Evolutionary conservation across 2,329 filamentous ascomycete species (phyloP), one percentile per base, ranked within the genome.

Genomic region (Phoma sp.): DNA sequence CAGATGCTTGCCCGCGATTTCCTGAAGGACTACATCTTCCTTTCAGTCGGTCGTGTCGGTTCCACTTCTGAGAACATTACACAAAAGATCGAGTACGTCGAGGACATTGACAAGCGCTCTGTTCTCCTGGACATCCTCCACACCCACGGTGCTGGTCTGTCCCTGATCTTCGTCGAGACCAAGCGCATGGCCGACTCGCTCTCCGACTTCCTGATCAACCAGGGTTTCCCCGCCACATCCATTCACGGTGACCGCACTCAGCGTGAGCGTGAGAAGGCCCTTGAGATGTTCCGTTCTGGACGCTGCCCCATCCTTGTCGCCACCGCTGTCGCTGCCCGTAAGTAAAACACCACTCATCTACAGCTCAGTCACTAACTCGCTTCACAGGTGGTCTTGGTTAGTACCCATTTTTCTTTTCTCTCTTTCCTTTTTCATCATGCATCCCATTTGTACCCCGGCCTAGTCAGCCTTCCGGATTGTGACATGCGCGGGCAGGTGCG

Each of bases 31-130:
- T 99, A 99, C 81, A 88, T 99, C 73, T 99, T 99, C 87, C 85
- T 99, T 71, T 99, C 95, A 14, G 95, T 99, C 66, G 95, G 93
- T 72, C 93, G 95, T 86, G 95, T 98, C 56, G 95, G 95, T 78
- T 98, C 95, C 45, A 98, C 95, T 26, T 98, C 95, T n/a, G 93
- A 98, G 86, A 99, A 98, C 85, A 98, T 99, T 60, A 98, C 95
- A 49, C 95, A 99, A 80, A 96, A 96, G 84, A 87, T 99, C 50
- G 93, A 98, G 80, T 98, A 98, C 68, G 91, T 98, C 56, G 93
- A 98, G 81, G 95, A 98, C 69, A 80, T 86, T 60, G 95, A 99
- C 85, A 99, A 99, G 88, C 92, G 93, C 76, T 98, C 95, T 51
- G 93, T 98, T 61, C 87, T 99, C 42, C 86, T 99, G 57, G 95